Conservation (phyloP, 2,329 filamentous ascomycete genomes). For the Decorospora gaudefroyi region DNA sequence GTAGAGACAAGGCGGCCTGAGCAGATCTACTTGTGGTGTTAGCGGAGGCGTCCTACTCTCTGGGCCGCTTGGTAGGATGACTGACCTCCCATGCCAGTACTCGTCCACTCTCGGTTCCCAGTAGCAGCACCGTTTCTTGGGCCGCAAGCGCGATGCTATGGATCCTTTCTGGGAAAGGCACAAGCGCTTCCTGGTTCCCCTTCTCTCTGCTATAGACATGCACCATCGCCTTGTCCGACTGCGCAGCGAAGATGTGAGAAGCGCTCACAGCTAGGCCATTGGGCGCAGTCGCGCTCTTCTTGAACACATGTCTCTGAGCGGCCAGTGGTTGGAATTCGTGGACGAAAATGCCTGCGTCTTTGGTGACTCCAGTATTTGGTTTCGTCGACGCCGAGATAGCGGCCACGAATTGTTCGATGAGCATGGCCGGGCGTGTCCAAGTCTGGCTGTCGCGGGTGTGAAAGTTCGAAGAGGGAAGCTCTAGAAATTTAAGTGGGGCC, state of each 20-base stretch:
- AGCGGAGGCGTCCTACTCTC: conserved; percentile 6
- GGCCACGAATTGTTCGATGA: conserved; percentile 57
- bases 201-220: conserved; percentile 87
- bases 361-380: conserved; percentile 56
- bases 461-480: conserved; percentile 12
- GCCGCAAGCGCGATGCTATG: conserved; percentile 74
- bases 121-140: conserved; percentile 68
- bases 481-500: conserved; percentile 23
- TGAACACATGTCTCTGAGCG: conserved; percentile 77
- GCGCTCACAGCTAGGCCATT: conserved; percentile 80
- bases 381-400: conserved; percentile 53
- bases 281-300: conserved; percentile 82
- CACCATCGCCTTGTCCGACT: conserved; percentile 87
- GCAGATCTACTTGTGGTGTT: conserved; percentile 58
- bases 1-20: conserved; percentile 78
- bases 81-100: conserved; percentile 90
- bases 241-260: conserved; percentile 87
- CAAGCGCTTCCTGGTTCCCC: conserved; percentile 83
- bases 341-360: conserved; percentile 86
- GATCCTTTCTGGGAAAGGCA: conserved; percentile 87
- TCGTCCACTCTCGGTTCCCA: conserved; percentile 84
- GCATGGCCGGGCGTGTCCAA: conserved; percentile 45
- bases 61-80: conserved; percentile 6
- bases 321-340: conserved; percentile 80
- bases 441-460: conserved; percentile 7